Conservation (phyloP, 2,329 filamentous ascomycete genomes). For the Aspergillus sp. region DNA sequence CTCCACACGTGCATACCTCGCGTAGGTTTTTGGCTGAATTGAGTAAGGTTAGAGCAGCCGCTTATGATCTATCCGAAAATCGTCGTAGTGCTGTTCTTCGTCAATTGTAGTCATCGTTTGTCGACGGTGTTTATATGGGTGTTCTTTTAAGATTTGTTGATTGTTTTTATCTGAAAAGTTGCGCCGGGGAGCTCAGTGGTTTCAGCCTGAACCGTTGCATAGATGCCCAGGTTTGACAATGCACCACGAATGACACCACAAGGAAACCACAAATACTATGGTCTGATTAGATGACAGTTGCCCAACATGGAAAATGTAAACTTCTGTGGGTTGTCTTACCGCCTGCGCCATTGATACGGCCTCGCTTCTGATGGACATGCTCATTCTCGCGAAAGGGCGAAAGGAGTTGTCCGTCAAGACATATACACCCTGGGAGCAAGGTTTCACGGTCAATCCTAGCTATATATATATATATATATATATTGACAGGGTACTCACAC, state of each 20-base stretch:
- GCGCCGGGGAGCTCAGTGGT: conserved; percentile 81
- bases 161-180: conserved; percentile 93
- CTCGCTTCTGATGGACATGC: conserved; percentile 72
- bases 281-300: conserved; percentile 1
- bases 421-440: conserved; percentile 71
- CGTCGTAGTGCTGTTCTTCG: background rate
- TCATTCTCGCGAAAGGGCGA: conserved; percentile 86
- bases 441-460: background rate
- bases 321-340: conserved; percentile 50
- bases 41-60: background rate
- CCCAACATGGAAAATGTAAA: background rate
- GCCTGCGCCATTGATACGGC: conserved; percentile 74
- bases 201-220: conserved; percentile 88
- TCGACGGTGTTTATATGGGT: background rate
- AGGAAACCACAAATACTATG: conserved; percentile 88
- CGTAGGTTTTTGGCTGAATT: background rate
- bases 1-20: background rate
- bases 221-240: conserved; percentile 87
- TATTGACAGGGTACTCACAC: conserved; percentile 53
- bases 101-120: background rate
- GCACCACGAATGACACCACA: conserved; percentile 89
- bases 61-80: background rate
- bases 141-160: conserved; percentile 61
- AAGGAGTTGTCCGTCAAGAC: conserved; percentile 93
- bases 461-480: background rate